Percentiles rank a stretch among this genome's conserved stretches.
Conservation (phyloP, 768 basidiomycete species). For the Kwoniella sp. region DNA sequence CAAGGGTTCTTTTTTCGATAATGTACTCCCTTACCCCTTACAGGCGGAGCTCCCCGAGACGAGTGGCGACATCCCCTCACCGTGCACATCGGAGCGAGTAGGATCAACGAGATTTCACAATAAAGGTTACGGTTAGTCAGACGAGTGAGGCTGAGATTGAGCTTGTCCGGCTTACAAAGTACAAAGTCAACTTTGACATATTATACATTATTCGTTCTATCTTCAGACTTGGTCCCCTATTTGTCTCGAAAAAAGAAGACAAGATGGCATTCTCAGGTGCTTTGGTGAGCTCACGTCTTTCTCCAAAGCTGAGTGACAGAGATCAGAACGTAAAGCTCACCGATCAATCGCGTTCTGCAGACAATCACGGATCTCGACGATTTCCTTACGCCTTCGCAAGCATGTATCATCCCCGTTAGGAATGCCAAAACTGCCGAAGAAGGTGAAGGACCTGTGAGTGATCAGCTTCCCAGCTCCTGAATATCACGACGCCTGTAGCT, state of each 20-base stretch:
- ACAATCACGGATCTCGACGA: constrained; percentile 94
- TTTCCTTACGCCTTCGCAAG: constrained; percentile 93
- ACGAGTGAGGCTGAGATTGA: no score
- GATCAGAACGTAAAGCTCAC: not conserved
- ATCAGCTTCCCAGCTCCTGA: no score
- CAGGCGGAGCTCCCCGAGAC: not conserved
- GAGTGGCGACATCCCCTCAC: constrained; percentile 11
- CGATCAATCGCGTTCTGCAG: constrained; percentile 56
- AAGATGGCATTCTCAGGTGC: constrained; percentile 85
- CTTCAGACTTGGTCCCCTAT: no score
- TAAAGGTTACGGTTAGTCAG: not conserved
- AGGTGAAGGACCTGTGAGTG: constrained; percentile 32
- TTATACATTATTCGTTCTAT: no score
- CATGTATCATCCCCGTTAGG: constrained; percentile 93
- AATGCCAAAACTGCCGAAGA: constrained; percentile 51
- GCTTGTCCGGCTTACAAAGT: not conserved
- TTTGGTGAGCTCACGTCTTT: constrained; percentile 61
- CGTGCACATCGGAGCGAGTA: constrained; percentile 14
- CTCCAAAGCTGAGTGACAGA: not conserved
- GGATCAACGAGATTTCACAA: constrained; percentile 16
- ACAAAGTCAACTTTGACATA: not conserved
- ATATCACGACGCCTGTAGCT: no score
- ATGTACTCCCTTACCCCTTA: not conserved
- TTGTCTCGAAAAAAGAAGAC: no score
- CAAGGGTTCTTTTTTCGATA: no score